A percentile compares a stretch with the other conserved stretches of the same genome.
phyloP scores from a whole-genome alignment of 2,329 filamentous ascomycete species.

The Pseudonectria foliicola region DNA sequence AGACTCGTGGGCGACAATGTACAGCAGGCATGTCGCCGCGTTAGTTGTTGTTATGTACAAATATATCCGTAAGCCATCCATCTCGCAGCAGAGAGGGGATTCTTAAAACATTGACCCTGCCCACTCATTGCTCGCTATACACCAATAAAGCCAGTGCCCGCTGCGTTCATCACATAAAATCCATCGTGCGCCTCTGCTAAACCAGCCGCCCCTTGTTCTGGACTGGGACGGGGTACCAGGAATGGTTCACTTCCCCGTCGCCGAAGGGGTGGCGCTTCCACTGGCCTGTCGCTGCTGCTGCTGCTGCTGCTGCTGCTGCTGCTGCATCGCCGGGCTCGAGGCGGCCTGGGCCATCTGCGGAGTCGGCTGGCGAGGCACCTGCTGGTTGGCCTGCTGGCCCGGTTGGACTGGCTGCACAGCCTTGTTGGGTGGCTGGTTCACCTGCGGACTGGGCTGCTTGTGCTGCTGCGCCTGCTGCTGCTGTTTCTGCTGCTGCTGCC shows the following conservation, averaged over 20 bases:
- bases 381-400: constrained; percentile 12
- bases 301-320: constrained; percentile 15
- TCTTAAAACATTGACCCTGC: too few relatives aligned
- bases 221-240: too few relatives aligned
- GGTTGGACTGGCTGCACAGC: constrained; percentile 9
- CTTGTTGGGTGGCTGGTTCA: constrained; percentile 9
- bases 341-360: constrained; percentile 1
- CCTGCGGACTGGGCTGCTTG: constrained; percentile 23
- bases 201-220: too few relatives aligned
- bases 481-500: constrained; percentile 48
- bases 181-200: neutral
- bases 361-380: constrained; percentile 9
- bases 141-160: too few relatives aligned
- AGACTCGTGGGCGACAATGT: too few relatives aligned
- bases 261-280: constrained; percentile 33
- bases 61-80: too few relatives aligned
- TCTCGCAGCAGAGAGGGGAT: too few relatives aligned
- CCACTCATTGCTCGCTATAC: too few relatives aligned
- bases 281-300: constrained; percentile 30
- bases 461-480: constrained; percentile 18
- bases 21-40: too few relatives aligned
- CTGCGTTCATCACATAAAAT: neutral
- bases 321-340: constrained; percentile 1
- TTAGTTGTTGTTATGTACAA: too few relatives aligned
- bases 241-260: constrained; percentile 19